Percentiles rank a stretch among this genome's conserved stretches.
Evolutionary conservation across 179 eudicot genomes (phyloP).

Genomic region (Beta corolliflora): DNA sequence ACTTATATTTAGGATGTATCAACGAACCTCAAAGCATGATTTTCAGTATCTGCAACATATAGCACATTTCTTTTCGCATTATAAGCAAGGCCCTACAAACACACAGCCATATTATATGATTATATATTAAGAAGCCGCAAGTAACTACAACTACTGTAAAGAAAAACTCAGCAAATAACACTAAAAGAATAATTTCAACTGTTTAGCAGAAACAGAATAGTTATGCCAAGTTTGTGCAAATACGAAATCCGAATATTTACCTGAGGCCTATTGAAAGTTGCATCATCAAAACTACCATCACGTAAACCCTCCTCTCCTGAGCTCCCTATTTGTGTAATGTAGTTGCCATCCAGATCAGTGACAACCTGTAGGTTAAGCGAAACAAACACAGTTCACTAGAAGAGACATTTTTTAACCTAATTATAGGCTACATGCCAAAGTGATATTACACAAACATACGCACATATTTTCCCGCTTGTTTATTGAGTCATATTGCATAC

Average conservation of each 20-base stretch:
- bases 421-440: constrained; percentile 4
- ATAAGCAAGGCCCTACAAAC: constrained; percentile 83
- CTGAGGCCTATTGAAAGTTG: constrained; percentile 92
- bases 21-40: constrained; percentile 89
- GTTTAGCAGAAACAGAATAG: constrained; percentile 6
- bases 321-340: constrained; percentile 86
- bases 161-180: not conserved
- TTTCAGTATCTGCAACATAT: constrained; percentile 97
- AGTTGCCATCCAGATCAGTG: constrained; percentile 90
- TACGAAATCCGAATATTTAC: constrained; percentile 33
- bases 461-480: not conserved
- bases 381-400: not conserved
- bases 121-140: not conserved
- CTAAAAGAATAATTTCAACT: not conserved
- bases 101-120: constrained; percentile 8
- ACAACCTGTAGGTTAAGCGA: constrained; percentile 65
- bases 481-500: not conserved
- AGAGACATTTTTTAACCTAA: not conserved
- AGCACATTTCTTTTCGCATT: constrained; percentile 85
- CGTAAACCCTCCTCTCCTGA: constrained; percentile 88
- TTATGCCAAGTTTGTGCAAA: not conserved
- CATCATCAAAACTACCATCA: constrained; percentile 93
- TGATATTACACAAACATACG: not conserved
- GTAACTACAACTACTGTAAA: not conserved
- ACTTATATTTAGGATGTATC: not conserved